Base-by-base conservation (phyloP, 176 grass and related monocot genomes). In the Carex kokanica region DNA sequence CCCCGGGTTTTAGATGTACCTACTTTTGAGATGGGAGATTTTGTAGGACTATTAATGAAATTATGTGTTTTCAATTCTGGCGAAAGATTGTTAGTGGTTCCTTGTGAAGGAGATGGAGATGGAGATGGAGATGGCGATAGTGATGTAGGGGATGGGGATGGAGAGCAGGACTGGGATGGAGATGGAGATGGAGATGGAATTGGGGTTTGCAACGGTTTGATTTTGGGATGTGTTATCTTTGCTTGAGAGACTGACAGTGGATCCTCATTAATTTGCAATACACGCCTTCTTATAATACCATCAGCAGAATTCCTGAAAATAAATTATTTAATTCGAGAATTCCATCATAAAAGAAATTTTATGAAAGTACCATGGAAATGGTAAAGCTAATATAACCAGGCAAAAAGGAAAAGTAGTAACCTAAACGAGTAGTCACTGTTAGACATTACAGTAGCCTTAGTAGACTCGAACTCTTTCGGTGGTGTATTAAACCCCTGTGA, bases 251-350 rank as follows among this genome's bases (percentile, higher is more conserved):
- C 24, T 54, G 47, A 54, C 45, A 53, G 49, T 77, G 73, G 21
- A 55, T 77, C 73, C 34, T 70, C 2, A 14, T 25, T 66, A 49
- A 64, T 11, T 63, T 82, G 59, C 62, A 82, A 67, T 67, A 82
- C 2, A 9, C 38, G 80, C 61, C 80, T 82, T 82, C 40, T 82
- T 52, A 82, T 82, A 20, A 67, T 67, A 11, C 80, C 41, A 49
- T 54, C 45, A 7, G 65, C 57, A 27, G 45, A 21, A 29, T 60
- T 82, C 15, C 58, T 82, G 60, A 57, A 70, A 64, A 18, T 2
- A 56, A 47, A 47, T 43, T 5, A 16, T 18, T 3, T 20, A 21
- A 13, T 9, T 54, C 8, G 18, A 79, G 45, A 53, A 45, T 36
- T n/a, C 6, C 41, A 73, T 73, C 18, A 12, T 45, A 49, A 21